Base-by-base conservation (phyloP, 129 eudicot genomes). In the Arctium lappa region DNA sequence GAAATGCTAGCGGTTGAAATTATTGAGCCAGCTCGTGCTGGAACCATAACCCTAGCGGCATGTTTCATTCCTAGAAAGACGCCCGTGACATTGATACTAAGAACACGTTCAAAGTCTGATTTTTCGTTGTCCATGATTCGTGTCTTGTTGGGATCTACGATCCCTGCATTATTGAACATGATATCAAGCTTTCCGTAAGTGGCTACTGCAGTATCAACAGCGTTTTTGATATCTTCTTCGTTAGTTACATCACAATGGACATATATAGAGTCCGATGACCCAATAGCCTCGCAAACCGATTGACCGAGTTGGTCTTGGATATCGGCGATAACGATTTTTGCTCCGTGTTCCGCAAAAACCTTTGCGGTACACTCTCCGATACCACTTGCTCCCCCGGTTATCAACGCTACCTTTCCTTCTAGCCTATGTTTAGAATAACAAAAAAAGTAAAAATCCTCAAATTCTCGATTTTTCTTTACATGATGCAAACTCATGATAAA, bases 11-110 rank as follows among this genome's bases (percentile, higher is more conserved):
- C 74, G 1, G 81, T 84, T 10, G 87, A 88, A 72, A 90, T 62
- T 8, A 90, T 90, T 78, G 86, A 81, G 15, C 94, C 94, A 0
- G 56, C 27, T 29, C 74, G 27, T n/a, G 80, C 79, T 1, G 94
- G 90, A 76, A 86, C 84, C 94, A 90, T 88, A 12, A 88, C 94
- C 40, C 92, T 79, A 11, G 94, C 89, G 0, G 94, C 94, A 79
- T 90, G 91, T 48, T 89, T 86, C 82, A 78, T 77, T n/a, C 91
- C 79, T 9, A 86, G 40, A 71, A 89, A 89, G 1, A 84, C 88
- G 1, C 92, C 89, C 0, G 85, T 73, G 6, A 89, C 78, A 8
- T 86, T 89, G 1, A 86, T 71, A 22, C 27, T 69, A 32, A 89
- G 69, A 30, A 89, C 85, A 3, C 72, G 78, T 34, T 89, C 86